Percentiles rank a stretch among this genome's conserved stretches.
These are phyloP conservation scores for Solanum pinnatisectum DNA, from an alignment of 257 asterid species.

Conservation along the genomic window DNA sequence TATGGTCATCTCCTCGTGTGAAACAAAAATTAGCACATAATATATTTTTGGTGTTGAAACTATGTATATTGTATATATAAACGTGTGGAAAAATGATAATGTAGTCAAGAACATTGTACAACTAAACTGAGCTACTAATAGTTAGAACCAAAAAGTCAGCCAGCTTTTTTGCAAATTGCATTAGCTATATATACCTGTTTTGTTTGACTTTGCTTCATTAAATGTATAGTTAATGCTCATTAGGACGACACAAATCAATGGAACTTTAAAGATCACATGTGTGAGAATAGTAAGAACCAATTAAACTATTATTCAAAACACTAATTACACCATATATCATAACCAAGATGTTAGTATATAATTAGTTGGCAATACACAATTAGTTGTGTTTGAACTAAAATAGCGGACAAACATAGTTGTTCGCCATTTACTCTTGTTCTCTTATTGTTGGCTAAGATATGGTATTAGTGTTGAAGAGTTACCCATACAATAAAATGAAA, in stretches of 20 bases:
- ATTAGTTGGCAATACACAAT: neutral
- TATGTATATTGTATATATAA: neutral
- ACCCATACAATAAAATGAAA: neutral
- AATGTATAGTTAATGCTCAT: neutral
- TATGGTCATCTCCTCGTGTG: neutral
- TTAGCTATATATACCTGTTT: neutral
- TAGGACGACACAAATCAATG: neutral
- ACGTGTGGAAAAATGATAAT: neutral
- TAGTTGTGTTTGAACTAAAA: neutral
- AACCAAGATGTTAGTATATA: neutral
- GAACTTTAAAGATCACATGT: neutral
- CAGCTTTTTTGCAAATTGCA: neutral
- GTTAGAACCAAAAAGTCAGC: neutral
- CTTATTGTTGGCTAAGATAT: too few relatives aligned
- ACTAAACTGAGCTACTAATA: neutral
- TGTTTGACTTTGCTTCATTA: neutral
- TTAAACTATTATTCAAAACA: neutral
- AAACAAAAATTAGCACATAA: neutral
- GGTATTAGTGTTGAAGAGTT: too few relatives aligned
- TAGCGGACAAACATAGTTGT: neutral
- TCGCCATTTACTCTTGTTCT: neutral
- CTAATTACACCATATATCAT: neutral
- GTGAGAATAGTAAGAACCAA: neutral
- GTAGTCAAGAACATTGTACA: neutral
- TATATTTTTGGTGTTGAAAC: neutral